phyloP scores from a whole-genome alignment of 2,329 filamentous ascomycete species.

The Rhinocladiella similis region DNA sequence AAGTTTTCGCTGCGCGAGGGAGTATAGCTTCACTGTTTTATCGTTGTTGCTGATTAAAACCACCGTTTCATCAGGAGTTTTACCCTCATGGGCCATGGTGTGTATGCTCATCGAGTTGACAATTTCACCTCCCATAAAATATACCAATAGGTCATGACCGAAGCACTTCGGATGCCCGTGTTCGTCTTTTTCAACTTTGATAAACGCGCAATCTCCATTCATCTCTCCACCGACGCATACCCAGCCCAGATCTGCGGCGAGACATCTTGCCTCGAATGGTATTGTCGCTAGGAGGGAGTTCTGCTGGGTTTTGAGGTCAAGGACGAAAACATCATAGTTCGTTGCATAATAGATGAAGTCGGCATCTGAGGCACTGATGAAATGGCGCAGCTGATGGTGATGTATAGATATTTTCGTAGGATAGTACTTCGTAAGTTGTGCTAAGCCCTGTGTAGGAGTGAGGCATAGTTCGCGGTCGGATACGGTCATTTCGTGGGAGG shows the following conservation, averaged over 20 bases:
- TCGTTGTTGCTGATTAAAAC: slow-evolving; percentile 82
- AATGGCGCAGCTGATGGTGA: slow-evolving; percentile 69
- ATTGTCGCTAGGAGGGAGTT: slow-evolving; percentile 73
- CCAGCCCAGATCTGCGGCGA: slow-evolving; percentile 84
- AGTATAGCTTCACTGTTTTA: slow-evolving; percentile 81
- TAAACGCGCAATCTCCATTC: slow-evolving; percentile 80
- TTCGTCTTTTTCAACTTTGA: slow-evolving; percentile 56
- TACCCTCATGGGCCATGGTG: slow-evolving; percentile 48
- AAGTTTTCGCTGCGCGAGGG: slow-evolving; percentile 66
- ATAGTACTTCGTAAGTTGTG: slow-evolving; percentile 57
- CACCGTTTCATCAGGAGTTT: slow-evolving; percentile 56
- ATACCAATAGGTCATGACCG: slow-evolving; percentile 32
- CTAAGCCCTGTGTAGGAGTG: slow-evolving; percentile 17
- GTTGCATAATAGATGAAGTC: slow-evolving; percentile 84
- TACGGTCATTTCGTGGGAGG: slow-evolving; percentile 23
- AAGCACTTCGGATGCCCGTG: slow-evolving; percentile 41
- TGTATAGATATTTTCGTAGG: slow-evolving; percentile 65
- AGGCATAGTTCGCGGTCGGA: slow-evolving; percentile 22
- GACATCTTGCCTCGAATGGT: slow-evolving; percentile 74
- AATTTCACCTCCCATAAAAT: slow-evolving; percentile 63
- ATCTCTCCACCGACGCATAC: slow-evolving; percentile 84
- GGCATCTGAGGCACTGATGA: slow-evolving; percentile 77
- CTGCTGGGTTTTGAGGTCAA: slow-evolving; percentile 64
- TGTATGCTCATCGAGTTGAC: slow-evolving; percentile 69
- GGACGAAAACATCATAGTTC: slow-evolving; percentile 70